These are phyloP conservation scores for Hypoxylon sp. DNA, from an alignment of 2,329 filamentous ascomycete genomes.

Conservation along the genomic window DNA sequence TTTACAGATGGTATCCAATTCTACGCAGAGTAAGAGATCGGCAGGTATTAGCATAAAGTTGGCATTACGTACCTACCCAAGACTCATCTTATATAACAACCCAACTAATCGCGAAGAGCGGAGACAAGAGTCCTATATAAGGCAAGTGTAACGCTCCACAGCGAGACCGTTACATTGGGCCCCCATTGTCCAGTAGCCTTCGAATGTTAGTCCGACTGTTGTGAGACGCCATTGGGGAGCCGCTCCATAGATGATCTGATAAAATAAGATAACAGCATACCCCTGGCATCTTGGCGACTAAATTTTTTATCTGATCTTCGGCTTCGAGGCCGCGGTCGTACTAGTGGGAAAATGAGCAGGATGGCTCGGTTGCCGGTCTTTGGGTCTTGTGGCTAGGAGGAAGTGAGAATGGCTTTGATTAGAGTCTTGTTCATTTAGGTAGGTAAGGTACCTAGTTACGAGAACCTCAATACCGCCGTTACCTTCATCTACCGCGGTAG, in stretches of 20 bases:
- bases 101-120: constrained; percentile 7
- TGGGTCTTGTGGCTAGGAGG: too few relatives aligned
- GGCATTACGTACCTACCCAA: not conserved
- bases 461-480: too few relatives aligned
- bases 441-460: too few relatives aligned
- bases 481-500: too few relatives aligned
- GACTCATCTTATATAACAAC: not conserved
- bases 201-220: not conserved
- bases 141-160: not conserved
- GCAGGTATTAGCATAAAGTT: not conserved
- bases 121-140: not conserved
- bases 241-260: constrained; percentile 20
- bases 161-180: constrained; percentile 5
- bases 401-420: too few relatives aligned
- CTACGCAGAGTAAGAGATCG: not conserved
- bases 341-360: too few relatives aligned
- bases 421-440: too few relatives aligned
- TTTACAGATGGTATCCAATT: not conserved
- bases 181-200: not conserved
- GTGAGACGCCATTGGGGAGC: constrained; percentile 1
- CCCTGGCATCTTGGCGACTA: constrained; percentile 7
- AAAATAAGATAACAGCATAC: constrained; percentile 13
- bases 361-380: too few relatives aligned
- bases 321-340: not conserved
- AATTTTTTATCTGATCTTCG: constrained; percentile 16